These are phyloP conservation scores for Coemansia reversa DNA, from an alignment of 192 early-diverging fungal species.

Conservation along the genomic window DNA sequence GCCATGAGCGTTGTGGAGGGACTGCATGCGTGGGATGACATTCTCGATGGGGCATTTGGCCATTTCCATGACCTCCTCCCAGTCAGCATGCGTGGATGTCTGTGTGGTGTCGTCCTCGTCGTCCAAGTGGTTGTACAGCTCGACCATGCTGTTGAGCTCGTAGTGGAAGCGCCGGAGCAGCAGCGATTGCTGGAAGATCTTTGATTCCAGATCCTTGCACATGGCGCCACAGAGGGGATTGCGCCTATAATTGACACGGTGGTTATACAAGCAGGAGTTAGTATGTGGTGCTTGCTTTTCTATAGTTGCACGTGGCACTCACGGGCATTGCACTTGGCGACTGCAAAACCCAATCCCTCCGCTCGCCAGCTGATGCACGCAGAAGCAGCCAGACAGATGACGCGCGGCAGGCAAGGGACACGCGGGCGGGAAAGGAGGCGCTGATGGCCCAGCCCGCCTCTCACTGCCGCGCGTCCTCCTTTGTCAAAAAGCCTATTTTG, in stretches of 20 bases:
- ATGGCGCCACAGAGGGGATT: conserved; percentile 48
- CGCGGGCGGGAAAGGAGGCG: not conserved
- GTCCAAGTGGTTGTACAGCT: conserved; percentile 31
- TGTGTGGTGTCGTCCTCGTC: conserved; percentile 13
- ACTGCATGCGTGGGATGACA: conserved; percentile 2
- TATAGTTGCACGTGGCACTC: no score
- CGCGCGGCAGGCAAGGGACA: conserved; percentile 1
- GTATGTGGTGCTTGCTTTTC: no score
- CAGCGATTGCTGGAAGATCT: conserved; percentile 40
- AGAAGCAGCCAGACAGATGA: no score
- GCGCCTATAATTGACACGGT: conserved; percentile 17
- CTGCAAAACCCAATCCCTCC: no score
- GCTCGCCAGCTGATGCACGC: no score
- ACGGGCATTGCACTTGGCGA: no score
- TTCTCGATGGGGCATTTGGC: conserved; percentile 28
- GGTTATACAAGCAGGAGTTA: not conserved
- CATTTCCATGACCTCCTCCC: conserved; percentile 54
- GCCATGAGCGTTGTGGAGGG: not conserved
- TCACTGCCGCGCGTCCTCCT: not conserved
- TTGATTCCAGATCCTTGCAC: conserved; percentile 37
- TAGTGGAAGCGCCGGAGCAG: conserved; percentile 24
- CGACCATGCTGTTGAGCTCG: conserved; percentile 32
- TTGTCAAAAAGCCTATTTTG: not conserved
- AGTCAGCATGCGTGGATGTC: conserved; percentile 36
- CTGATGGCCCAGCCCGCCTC: no score